Evolutionary conservation across 768 basidiomycete species (phyloP), one percentile per base, ranked within the genome.

Genomic region (Lentinula sp.): DNA sequence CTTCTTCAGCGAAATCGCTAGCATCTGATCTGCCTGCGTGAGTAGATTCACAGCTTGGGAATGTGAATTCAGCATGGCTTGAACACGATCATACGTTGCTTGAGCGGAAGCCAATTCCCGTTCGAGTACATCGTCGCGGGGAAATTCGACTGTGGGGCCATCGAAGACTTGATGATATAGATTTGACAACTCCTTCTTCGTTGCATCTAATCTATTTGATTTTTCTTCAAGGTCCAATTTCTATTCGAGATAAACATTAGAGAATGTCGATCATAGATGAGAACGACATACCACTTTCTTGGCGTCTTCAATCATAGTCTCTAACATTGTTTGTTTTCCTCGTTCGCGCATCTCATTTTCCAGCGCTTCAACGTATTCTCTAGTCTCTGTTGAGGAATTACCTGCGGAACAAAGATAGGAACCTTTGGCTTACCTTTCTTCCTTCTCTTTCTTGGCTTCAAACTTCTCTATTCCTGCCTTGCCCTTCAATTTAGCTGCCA

Each of bases 321-420:
- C 63, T 37, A 76, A 64, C 49, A 70, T 66, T 51, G 66, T 66
- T 43, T 66, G 70, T 35, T 68, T 71, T 39, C 75, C 73, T 64
- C 72, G 71, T 66, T 77, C 76, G 6, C 70, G 66, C 66, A 76
- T 68, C 64, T 79, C 78, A 10, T 70, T 67, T 60, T 79, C 75
- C 60, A 81, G 62, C 1, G 79, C 78, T 59, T 78, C 78, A 3
- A 80, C 71, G 61, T 78, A 81, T 63, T 80, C 78, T 54, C 80
- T 81, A 58, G 15, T 46, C 46, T 34, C 6, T 35, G 35, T n/a
- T 32, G 16, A 16, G 15, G 23, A 28, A 46, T 46, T 15, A 59
- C 10, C 42, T n/a, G 4, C 34, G 23, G 56, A 60, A 45, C 60
- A 28, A 11, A 21, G 8, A 57, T 28, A 61, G 3, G n/a, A 31